phyloP scores from a whole-genome alignment of 495 filamentous ascomycete species.

The Thermothielavioides terrestris region DNA sequence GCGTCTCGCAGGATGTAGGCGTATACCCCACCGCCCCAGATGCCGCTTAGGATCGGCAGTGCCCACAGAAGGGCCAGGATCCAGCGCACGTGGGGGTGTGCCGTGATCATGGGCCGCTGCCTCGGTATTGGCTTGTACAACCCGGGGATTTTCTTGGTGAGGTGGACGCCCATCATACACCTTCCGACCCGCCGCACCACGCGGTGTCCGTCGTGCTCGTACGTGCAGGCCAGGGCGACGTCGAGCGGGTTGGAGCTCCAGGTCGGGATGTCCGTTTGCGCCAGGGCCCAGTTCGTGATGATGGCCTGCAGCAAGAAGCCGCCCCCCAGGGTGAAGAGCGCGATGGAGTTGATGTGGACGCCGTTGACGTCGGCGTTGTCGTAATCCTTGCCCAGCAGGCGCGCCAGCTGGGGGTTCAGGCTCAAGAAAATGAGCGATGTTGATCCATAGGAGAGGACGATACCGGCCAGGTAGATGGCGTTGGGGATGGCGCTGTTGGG shows the following conservation, averaged over 20 bases:
- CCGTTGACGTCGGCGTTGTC: constrained; percentile 8
- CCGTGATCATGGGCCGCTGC: constrained; percentile 21
- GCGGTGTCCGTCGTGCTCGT: constrained; percentile 15
- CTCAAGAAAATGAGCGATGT: constrained; percentile 32
- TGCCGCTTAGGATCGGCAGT: constrained; percentile 18
- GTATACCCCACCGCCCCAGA: constrained; percentile 24
- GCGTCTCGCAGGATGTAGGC: constrained; percentile 17
- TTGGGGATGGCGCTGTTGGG: constrained; percentile 28
- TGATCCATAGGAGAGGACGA: constrained; percentile 30
- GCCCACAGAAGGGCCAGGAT: constrained; percentile 21
- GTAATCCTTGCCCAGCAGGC: constrained; percentile 8
- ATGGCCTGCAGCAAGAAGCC: constrained; percentile 29
- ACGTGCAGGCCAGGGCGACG: constrained; percentile 18
- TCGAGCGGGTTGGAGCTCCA: constrained; percentile 34
- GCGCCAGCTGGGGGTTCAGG: constrained; percentile 21
- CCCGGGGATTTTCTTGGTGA: constrained; percentile 18
- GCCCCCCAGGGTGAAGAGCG: constrained; percentile 27
- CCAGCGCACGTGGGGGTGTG: constrained; percentile 20
- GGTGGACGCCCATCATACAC: constrained; percentile 29
- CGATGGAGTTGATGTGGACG: constrained; percentile 25
- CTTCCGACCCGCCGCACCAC: constrained; percentile 17
- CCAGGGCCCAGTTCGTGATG: constrained; percentile 30
- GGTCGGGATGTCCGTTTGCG: constrained; percentile 19
- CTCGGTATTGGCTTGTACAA: constrained; percentile 22
- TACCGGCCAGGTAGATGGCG: constrained; percentile 20